These are phyloP conservation scores for Termitomyces sp. DNA, from an alignment of 768 basidiomycete genomes.

Conservation along the genomic window DNA sequence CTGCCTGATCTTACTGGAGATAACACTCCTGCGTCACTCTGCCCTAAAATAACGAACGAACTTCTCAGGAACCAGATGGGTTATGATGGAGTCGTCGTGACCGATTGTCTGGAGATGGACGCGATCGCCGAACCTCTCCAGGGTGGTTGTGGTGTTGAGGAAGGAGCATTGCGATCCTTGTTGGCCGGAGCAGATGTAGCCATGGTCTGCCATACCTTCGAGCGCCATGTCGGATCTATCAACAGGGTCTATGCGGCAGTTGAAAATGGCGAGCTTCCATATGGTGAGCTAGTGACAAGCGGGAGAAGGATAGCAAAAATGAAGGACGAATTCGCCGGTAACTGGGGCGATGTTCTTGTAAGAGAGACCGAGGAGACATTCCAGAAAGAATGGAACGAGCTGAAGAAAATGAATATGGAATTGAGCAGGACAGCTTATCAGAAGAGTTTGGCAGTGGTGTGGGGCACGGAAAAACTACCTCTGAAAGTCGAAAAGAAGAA, in stretches of 20 bases:
- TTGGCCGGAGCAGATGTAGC: constrained; percentile 68
- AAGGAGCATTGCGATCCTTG: constrained; percentile 54
- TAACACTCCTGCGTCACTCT: constrained; percentile 59
- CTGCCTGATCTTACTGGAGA: constrained; percentile 54
- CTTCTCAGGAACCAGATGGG: constrained; percentile 49
- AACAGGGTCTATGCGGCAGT: constrained; percentile 50
- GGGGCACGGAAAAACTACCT: constrained; percentile 37
- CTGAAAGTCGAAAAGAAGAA: constrained; percentile 23
- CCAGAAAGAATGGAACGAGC: constrained; percentile 25
- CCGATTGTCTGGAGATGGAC: constrained; percentile 78
- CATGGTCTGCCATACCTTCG: constrained; percentile 70
- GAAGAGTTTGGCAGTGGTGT: constrained; percentile 44
- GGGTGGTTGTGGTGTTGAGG: constrained; percentile 44
- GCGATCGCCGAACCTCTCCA: constrained; percentile 51
- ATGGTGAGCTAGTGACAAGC: constrained; percentile 38
- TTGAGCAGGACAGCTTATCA: constrained; percentile 49
- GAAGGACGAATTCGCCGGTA: constrained; percentile 48
- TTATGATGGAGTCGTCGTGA: constrained; percentile 61
- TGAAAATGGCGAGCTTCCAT: constrained; percentile 36
- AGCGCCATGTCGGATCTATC: constrained; percentile 50
- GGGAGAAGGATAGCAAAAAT: constrained; percentile 43
- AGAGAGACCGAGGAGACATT: constrained; percentile 26
- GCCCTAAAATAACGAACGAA: constrained; percentile 45
- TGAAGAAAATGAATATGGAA: constrained; percentile 36
- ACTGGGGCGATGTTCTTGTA: constrained; percentile 38